These are phyloP conservation scores for Calamus simplicifolius DNA, from an alignment of 176 grass and related monocot genomes.

Conservation along the genomic window DNA sequence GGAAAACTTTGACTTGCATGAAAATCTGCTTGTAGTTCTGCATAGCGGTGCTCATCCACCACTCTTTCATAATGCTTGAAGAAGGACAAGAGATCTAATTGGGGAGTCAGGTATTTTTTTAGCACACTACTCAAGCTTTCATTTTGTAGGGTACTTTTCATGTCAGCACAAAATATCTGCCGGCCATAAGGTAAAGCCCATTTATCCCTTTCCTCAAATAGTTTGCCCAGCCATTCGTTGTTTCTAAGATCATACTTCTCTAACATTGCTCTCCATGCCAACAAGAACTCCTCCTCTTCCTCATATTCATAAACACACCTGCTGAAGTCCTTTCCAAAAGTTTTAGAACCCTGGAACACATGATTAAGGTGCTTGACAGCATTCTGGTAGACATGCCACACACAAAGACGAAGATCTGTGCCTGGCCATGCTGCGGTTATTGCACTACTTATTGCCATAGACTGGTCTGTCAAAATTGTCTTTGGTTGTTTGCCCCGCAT, in stretches of 20 bases:
- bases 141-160: slow-evolving; percentile 55
- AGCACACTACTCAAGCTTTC: slow-evolving; percentile 50
- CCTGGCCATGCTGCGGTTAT: slow-evolving; percentile 53
- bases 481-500: slow-evolving; percentile 76
- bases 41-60: slow-evolving; percentile 68
- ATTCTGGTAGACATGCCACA: slow-evolving; percentile 78
- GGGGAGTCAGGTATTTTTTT: slow-evolving; percentile 64
- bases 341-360: slow-evolving; percentile 88
- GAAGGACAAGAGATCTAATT: slow-evolving; percentile 60
- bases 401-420: slow-evolving; percentile 44
- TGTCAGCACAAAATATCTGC: slow-evolving; percentile 74
- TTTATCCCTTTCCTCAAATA: slow-evolving; percentile 68
- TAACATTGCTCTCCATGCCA: slow-evolving; percentile 64
- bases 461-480: slow-evolving; percentile 60
- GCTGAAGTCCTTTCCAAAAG: slow-evolving; percentile 72
- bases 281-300: slow-evolving; percentile 55
- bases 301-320: slow-evolving; percentile 78
- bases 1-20: slow-evolving; percentile 87
- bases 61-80: slow-evolving; percentile 78
- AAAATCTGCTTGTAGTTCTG: slow-evolving; percentile 91
- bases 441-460: slow-evolving; percentile 29
- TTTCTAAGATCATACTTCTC: slow-evolving; percentile 77
- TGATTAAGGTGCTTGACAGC: slow-evolving; percentile 71
- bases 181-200: slow-evolving; percentile 63
- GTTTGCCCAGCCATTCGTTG: slow-evolving; percentile 66